Conservation (phyloP, 1,284 basidiomycete genomes). For the Flammula alnicola region DNA sequence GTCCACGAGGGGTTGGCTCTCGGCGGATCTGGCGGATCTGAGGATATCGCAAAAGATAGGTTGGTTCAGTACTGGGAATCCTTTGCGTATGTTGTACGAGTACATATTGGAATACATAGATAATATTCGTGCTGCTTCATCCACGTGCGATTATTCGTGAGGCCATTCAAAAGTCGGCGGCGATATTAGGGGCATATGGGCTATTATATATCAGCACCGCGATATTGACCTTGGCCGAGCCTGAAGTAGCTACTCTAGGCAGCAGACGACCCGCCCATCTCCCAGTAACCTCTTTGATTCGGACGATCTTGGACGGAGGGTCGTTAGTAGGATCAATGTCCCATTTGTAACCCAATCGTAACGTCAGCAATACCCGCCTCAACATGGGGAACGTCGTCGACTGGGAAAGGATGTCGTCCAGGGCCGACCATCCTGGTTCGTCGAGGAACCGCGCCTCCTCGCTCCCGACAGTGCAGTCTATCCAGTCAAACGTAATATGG, state of each 20-base stretch:
- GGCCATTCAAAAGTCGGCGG: too few species aligned
- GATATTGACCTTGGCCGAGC: conserved; percentile 3
- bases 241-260: not conserved
- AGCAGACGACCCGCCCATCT: conserved; percentile 3
- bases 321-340: not conserved
- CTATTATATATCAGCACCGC: conserved; percentile 11
- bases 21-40: too few species aligned
- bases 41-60: too few species aligned
- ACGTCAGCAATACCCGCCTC: not conserved
- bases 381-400: conserved; percentile 1
- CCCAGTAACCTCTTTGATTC: conserved; percentile 4
- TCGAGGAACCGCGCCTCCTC: conserved; percentile 5
- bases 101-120: too few species aligned
- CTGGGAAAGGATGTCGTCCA: conserved; percentile 8
- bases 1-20: too few species aligned
- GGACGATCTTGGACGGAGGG: conserved; percentile 1
- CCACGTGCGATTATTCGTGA: too few species aligned
- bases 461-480: conserved; percentile 12
- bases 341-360: conserved; percentile 17
- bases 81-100: too few species aligned
- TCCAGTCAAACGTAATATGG: conserved; percentile 13
- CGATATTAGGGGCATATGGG: conserved; percentile 12
- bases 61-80: too few species aligned
- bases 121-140: too few species aligned
- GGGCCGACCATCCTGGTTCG: conserved; percentile 3